phyloP scores from a whole-genome alignment of 1,284 basidiomycete genomes.

The Apiotrichum akiyoshidainum region DNA sequence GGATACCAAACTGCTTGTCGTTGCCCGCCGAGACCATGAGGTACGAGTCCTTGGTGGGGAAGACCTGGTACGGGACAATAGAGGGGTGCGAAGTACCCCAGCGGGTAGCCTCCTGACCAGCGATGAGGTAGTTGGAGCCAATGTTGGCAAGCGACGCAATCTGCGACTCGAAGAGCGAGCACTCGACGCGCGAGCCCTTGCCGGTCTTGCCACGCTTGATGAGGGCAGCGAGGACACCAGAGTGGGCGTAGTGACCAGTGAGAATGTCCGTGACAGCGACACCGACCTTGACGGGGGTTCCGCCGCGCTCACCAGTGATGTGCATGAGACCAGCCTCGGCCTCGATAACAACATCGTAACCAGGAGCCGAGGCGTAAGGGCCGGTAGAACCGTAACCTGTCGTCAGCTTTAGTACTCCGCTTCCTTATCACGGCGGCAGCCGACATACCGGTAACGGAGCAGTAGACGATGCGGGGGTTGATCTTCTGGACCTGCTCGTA shows the following conservation, averaged over 20 bases:
- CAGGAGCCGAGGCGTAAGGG: slow-evolving; percentile 75
- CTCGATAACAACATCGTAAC: slow-evolving; percentile 88
- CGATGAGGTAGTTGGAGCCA: slow-evolving; percentile 86
- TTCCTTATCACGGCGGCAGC: background rate
- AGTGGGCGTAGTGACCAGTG: slow-evolving; percentile 79
- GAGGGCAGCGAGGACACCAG: slow-evolving; percentile 86
- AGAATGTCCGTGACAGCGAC: slow-evolving; percentile 82
- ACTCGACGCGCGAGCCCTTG: slow-evolving; percentile 84
- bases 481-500: slow-evolving; percentile 76
- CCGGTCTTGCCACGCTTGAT: slow-evolving; percentile 79
- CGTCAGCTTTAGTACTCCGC: no score
- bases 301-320: slow-evolving; percentile 86
- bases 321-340: slow-evolving; percentile 92
- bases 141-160: slow-evolving; percentile 90
- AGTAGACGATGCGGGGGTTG: slow-evolving; percentile 81
- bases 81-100: slow-evolving; percentile 87
- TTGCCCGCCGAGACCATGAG: slow-evolving; percentile 94
- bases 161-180: slow-evolving; percentile 80
- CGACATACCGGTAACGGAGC: slow-evolving; percentile 75
- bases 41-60: slow-evolving; percentile 82
- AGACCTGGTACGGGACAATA: slow-evolving; percentile 87
- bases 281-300: slow-evolving; percentile 84
- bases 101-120: slow-evolving; percentile 77
- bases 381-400: slow-evolving; percentile 91
- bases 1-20: slow-evolving; percentile 67